Evolutionary conservation across 1,284 basidiomycete genomes (phyloP).

Genomic region (Malassezia cuniculi): DNA sequence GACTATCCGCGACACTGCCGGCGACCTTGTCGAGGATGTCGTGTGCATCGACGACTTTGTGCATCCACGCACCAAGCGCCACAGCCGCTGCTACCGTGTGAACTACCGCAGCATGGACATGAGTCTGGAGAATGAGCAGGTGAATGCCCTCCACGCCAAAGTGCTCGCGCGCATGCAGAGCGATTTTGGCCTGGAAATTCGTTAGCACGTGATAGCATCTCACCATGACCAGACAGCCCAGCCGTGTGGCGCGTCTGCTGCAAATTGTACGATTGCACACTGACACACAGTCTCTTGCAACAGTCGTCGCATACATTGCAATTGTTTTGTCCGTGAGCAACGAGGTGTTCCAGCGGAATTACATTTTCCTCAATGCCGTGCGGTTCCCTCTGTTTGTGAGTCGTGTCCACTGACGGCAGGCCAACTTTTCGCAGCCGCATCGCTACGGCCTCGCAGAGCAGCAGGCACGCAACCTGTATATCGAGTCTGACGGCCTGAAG

Average conservation of each 20-base stretch:
- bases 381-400: constrained; percentile 51
- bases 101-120: constrained; percentile 95
- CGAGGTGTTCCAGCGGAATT: constrained; percentile 7
- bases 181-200: constrained; percentile 45
- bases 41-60: constrained; percentile 77
- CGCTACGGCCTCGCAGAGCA: constrained; percentile 51
- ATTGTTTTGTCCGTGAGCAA: constrained; percentile 1
- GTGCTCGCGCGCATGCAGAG: constrained; percentile 47
- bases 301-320: constrained; percentile 4
- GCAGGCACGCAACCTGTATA: constrained; percentile 61
- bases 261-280: no score
- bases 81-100: constrained; percentile 75
- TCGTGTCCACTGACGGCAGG: background rate
- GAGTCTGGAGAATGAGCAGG: constrained; percentile 76
- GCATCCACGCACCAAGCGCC: constrained; percentile 72
- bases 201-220: no score
- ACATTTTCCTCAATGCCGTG: constrained; percentile 58
- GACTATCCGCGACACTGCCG: constrained; percentile 76
- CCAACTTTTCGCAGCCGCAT: constrained; percentile 15
- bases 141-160: constrained; percentile 60
- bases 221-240: no score
- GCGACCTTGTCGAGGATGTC: constrained; percentile 83
- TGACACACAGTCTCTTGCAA: background rate
- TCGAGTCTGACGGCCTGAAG: constrained; percentile 64
- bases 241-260: no score